A percentile compares a stretch with the other conserved stretches of the same genome.
phyloP scores from a whole-genome alignment of 495 filamentous ascomycete species.

The Tuber calosporum region DNA sequence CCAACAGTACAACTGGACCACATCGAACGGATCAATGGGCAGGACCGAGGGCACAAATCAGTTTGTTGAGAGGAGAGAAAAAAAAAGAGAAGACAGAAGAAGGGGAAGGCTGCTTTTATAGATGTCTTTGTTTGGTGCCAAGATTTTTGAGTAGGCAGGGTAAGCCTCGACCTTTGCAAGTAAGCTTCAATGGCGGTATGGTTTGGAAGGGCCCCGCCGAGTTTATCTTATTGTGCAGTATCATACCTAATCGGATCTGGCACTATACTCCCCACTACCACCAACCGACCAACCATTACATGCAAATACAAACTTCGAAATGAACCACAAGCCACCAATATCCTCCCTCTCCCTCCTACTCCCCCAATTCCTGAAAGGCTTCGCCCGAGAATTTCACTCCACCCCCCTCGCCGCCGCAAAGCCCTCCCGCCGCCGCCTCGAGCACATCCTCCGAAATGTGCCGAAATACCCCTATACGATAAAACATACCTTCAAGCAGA shows the following conservation, averaged over 20 bases:
- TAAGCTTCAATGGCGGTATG: background rate
- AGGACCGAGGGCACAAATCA: constrained; percentile 21
- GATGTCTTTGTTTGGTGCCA: background rate
- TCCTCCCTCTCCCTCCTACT: constrained; percentile 39
- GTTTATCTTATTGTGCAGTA: background rate
- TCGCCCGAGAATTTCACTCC: constrained; percentile 26
- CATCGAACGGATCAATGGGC: constrained; percentile 13
- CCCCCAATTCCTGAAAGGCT: constrained; percentile 21
- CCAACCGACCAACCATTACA: constrained; percentile 24
- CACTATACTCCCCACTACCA: constrained; percentile 27
- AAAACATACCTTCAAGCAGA: constrained; percentile 73
- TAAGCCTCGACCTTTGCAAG: background rate
- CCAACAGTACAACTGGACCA: constrained; percentile 13
- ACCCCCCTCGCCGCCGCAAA: constrained; percentile 41
- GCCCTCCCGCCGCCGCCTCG: constrained; percentile 43
- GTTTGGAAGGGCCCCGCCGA: constrained; percentile 12
- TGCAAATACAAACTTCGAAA: background rate
- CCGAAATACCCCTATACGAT: constrained; percentile 82
- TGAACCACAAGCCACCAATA: background rate
- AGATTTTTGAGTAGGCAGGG: background rate
- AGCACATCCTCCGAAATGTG: constrained; percentile 42
- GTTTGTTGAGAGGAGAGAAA: constrained; percentile 9
- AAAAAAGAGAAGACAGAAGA: background rate
- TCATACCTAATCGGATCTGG: constrained; percentile 9
- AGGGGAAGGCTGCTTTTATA: background rate